Conservation (phyloP, 805 yeast species). For the Candida manassasensis region DNA sequence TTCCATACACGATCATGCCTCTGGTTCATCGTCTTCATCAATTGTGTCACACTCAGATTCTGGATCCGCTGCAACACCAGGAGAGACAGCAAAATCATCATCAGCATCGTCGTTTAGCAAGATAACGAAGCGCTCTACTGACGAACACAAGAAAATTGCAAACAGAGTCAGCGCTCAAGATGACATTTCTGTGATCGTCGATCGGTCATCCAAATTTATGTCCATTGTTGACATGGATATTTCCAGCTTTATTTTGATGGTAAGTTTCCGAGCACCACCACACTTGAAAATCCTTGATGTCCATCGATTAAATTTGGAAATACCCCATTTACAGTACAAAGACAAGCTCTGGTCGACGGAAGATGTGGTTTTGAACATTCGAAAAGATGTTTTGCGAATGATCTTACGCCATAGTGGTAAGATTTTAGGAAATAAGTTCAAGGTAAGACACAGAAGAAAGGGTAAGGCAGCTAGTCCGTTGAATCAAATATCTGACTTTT, state of each 20-base stretch:
- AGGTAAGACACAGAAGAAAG: constrained; percentile 27
- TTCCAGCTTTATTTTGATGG: constrained; percentile 39
- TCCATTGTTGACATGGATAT: constrained; percentile 35
- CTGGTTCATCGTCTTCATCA: constrained; percentile 8
- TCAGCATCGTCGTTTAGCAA: constrained; percentile 4
- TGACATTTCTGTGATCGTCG: constrained; percentile 37
- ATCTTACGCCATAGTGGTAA: constrained; percentile 67
- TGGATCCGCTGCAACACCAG: constrained; percentile 1
- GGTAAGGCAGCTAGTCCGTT: constrained; percentile 25
- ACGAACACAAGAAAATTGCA: neutral
- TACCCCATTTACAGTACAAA: constrained; percentile 53
- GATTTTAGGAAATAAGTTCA: constrained; percentile 71
- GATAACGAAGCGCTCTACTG: neutral
- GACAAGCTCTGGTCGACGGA: constrained; percentile 56
- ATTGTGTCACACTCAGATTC: constrained; percentile 7
- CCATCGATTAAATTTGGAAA: constrained; percentile 58
- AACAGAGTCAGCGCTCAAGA: constrained; percentile 16
- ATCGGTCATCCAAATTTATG: constrained; percentile 39
- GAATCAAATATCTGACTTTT: constrained; percentile 37
- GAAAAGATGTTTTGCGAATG: constrained; percentile 57
- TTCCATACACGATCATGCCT: constrained; percentile 7
- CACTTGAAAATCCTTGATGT: constrained; percentile 68
- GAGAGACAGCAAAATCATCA: neutral
- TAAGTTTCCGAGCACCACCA: constrained; percentile 77
- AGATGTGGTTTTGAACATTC: constrained; percentile 60